Evolutionary conservation across 495 filamentous ascomycete species (phyloP), one percentile per base, ranked within the genome.

Genomic region (Physcia stellaris): DNA sequence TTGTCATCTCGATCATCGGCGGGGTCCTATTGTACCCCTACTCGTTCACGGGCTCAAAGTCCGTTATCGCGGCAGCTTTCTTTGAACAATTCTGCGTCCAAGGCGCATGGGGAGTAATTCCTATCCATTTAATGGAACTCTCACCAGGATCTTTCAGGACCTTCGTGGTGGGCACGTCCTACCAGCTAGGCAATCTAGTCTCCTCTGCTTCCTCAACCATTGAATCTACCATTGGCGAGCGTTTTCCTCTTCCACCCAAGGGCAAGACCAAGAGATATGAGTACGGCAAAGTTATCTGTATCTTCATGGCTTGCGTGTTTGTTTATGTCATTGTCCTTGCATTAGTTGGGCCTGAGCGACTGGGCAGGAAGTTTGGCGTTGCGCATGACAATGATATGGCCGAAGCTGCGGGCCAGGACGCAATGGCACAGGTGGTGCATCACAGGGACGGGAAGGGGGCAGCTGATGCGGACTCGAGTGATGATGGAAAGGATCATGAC

Each of bases 271-370:
- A 55, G 24, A 62, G 84, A 20, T 94, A 87, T 53, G 60, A 85
- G 34, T 94, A 94, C 37, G 86, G 87, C 10, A 80, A 80, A 44
- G 86, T 94, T 3, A 87, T 94, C 46, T 85, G 81, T 42, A 90
- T 94, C 49, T 87, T 93, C 55, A 84, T 93, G 82, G 87, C 73
- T 2, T 87, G 83, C 47, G 87, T 93, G n/a, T 93, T 77, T 56
- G 78, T 57, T 4, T 94, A 92, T 52, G 68, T 77, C 6, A 84
- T 93, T 44, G 0, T 90, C 0, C 45, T 92, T 16, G 80, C 81
- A 0, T 49, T 92, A 12, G 42, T 84, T 1, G 86, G 86, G 0
- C 86, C 86, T 0, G 86, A 94, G 62, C 69, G 74, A 28, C 46
- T 85, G 37, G 69, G 74, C 12, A 61, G 72, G 7, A 57, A 67